A percentile compares a stretch with the other conserved stretches of the same genome.
phyloP scores from a whole-genome alignment of 441 rosid genomes.

The Syzygium syzygioides region DNA sequence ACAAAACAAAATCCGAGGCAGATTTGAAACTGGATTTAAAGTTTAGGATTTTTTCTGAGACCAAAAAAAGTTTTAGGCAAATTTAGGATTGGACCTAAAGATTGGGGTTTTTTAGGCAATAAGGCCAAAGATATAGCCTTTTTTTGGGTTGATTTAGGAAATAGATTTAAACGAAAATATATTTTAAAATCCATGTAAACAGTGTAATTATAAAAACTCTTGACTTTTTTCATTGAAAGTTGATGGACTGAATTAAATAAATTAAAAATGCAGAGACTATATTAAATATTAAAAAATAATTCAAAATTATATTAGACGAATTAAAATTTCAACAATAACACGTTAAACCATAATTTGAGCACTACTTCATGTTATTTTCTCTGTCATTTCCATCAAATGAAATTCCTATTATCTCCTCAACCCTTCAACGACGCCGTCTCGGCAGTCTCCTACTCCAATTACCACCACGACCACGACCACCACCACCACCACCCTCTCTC shows the following conservation, averaged over 20 bases:
- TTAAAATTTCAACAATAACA: neutral
- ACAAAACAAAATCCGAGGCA: no score
- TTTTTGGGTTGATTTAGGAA: neutral
- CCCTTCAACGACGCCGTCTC: neutral
- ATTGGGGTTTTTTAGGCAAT: no score
- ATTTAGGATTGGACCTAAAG: no score
- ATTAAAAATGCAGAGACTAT: neutral
- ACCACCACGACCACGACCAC: neutral
- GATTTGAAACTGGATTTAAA: no score
- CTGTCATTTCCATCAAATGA: neutral
- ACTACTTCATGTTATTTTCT: neutral
- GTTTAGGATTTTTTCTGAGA: no score
- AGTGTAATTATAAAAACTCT: neutral
- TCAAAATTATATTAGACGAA: neutral
- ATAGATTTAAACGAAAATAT: neutral
- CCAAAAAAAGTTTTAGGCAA: no score
- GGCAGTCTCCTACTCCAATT: neutral
- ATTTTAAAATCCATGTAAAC: neutral
- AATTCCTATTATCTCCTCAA: neutral
- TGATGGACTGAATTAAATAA: neutral
- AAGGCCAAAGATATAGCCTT: no score
- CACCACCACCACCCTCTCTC: neutral
- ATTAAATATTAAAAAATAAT: neutral
- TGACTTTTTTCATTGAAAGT: neutral
- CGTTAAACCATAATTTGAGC: neutral